Evolutionary conservation across 177 flowering plant species (phyloP).

Genomic region (Vitis hybrid): DNA sequence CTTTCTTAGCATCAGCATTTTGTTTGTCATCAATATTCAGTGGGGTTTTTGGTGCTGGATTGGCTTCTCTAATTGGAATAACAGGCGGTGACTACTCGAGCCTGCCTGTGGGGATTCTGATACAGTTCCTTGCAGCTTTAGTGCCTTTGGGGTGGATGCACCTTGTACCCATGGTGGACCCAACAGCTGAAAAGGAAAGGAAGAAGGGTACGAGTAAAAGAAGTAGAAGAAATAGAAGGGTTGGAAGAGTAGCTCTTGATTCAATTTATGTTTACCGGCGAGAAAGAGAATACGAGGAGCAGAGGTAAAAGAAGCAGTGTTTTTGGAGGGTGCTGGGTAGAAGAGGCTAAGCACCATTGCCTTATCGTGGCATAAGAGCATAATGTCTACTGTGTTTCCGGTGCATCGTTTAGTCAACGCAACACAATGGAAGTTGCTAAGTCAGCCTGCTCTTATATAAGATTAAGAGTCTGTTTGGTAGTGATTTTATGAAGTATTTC

Average conservation of each 20-base stretch:
- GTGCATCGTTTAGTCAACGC: no score
- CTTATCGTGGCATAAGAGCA: no score
- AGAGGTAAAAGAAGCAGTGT: conserved; percentile 8
- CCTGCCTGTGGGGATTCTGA: conserved; percentile 57
- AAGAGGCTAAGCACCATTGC: no score
- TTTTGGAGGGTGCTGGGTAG: background rate
- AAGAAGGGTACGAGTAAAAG: conserved; percentile 42
- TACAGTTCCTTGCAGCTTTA: conserved; percentile 74
- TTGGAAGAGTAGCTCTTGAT: conserved; percentile 40
- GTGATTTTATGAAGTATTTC: no score
- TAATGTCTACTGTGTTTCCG: no score
- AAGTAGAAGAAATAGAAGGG: conserved; percentile 40
- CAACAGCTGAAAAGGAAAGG: conserved; percentile 25
- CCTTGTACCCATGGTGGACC: conserved; percentile 40
- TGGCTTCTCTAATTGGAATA: conserved; percentile 65
- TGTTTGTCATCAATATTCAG: conserved; percentile 70
- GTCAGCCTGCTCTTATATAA: no score
- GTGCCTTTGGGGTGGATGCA: conserved; percentile 63
- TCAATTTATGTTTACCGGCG: conserved; percentile 32
- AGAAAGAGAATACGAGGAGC: conserved; percentile 40
- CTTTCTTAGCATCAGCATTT: conserved; percentile 73
- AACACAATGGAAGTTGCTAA: no score
- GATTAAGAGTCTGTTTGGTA: no score
- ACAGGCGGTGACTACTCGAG: conserved; percentile 60
- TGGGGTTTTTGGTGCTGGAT: conserved; percentile 69